Base-by-base conservation (phyloP, 768 basidiomycete species). In the Boletus pseudopeckii region DNA sequence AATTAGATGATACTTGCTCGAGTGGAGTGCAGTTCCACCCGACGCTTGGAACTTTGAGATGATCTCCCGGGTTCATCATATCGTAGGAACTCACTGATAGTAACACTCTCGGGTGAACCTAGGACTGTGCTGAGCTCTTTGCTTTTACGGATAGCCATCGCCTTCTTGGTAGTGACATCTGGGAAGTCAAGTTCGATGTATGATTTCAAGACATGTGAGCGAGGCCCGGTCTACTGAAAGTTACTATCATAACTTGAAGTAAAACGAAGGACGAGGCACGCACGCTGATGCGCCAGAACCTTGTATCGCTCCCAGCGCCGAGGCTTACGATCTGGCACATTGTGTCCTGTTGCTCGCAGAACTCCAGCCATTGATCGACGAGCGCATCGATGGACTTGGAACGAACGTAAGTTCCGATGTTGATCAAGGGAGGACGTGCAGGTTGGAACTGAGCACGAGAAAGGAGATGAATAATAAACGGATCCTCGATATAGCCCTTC, bases 101-200 rank as follows among this genome's bases (percentile, higher is more conserved):
- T 38, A 3, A 65, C 34, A 15, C n/a, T 43, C 33, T 65, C 58
- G 6, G 65, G 61, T 20, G 63, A 42, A 20, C 64, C 64, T 38
- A 66, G 42, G 26, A 55, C 45, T 8, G 46, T 37, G 13, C 60
- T 57, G 9, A 64, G 72, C 15, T 79, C 81, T 58, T 74, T 80
- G 61, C 80, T 85, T 44, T 86, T 89, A 45, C 80, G 77, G 55
- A 96, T 88, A 3, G 81, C 74, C 83, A 89, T 86, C 7, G 85
- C 84, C 71, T 99, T 99, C 68, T 82, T 84, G 22, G 77, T 78
- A 0, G 92, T 94, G 44, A 90, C 81, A 64, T 93, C 91, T 0
- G 86, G 78, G 62, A 99, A 96, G 69, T 99, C 97, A 22, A 98
- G 71, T 64, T 99, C 97, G 39, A 97, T 70, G 67, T 97, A 98